A percentile compares a stretch with the other conserved stretches of the same genome.
Evolutionary conservation across 2,329 filamentous ascomycete genomes (phyloP).

Genomic region (Diaporthe sp.): DNA sequence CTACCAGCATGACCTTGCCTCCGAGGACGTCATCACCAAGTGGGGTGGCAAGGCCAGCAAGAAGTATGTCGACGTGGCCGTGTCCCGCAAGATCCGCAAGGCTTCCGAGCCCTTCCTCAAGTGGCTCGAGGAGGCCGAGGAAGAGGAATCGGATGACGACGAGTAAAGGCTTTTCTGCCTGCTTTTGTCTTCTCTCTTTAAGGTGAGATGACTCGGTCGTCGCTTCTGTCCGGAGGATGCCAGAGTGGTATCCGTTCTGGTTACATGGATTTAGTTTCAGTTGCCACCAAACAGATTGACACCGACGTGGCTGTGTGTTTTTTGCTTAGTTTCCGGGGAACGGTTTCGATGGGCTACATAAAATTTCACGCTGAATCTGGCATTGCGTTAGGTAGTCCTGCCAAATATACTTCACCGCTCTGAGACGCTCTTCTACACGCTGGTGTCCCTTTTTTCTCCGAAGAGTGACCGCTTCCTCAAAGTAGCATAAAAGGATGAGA

Average conservation of each 20-base stretch:
- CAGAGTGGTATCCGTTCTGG: slow-evolving; percentile 7
- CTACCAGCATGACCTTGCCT: slow-evolving; percentile 91
- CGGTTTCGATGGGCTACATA: background rate
- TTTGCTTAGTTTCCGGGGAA: slow-evolving; percentile 15
- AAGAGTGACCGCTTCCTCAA: background rate
- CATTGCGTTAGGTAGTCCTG: background rate
- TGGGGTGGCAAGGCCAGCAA: slow-evolving; percentile 98
- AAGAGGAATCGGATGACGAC: slow-evolving; percentile 65
- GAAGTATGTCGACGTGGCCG: slow-evolving; percentile 93
- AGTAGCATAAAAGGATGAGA: background rate
- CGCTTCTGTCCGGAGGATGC: background rate
- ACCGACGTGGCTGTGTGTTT: slow-evolving; percentile 24
- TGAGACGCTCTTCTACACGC: background rate
- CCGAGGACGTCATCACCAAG: slow-evolving; percentile 88
- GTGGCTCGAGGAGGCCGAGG: slow-evolving; percentile 92
- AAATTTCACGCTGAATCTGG: slow-evolving; percentile 10
- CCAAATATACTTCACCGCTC: slow-evolving; percentile 10
- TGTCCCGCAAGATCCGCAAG: slow-evolving; percentile 96
- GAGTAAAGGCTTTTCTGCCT: slow-evolving; percentile 44
- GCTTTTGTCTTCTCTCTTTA: background rate
- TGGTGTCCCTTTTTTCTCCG: background rate
- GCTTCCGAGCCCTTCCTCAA: slow-evolving; percentile 93
- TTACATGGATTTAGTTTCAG: background rate
- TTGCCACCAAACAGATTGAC: slow-evolving; percentile 39
- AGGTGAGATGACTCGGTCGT: background rate